Conservation (phyloP, 139 green algal species). For the Chlamydomonas eustigma region DNA sequence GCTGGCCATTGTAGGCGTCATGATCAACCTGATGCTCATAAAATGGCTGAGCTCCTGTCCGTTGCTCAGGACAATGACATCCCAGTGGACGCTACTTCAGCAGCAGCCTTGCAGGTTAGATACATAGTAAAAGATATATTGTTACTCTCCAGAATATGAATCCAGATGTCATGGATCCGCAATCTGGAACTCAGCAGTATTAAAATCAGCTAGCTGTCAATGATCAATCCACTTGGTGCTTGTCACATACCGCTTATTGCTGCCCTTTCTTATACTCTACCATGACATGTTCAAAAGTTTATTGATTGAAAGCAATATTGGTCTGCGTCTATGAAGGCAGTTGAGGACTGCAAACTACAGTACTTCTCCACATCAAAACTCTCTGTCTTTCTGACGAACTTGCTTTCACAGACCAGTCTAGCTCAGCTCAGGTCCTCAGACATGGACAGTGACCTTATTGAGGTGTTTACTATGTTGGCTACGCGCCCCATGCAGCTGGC, state of each 20-base stretch:
- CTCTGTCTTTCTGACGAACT: no score
- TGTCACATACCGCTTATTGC: no score
- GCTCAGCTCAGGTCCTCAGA: background rate
- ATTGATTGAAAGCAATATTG: no score
- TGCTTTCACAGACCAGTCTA: background rate
- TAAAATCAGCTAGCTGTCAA: no score
- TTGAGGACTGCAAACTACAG: no score
- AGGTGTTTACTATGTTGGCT: conserved; percentile 65
- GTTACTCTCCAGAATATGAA: background rate
- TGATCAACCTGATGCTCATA: conserved; percentile 50
- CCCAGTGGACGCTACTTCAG: conserved; percentile 47
- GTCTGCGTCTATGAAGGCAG: no score
- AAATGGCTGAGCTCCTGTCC: conserved; percentile 54
- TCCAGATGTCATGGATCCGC: no score
- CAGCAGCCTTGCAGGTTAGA: conserved; percentile 21
- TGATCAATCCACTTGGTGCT: no score
- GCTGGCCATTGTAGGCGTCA: conserved; percentile 58
- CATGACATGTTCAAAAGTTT: no score
- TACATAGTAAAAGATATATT: background rate
- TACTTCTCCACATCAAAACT: no score
- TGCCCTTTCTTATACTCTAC: no score
- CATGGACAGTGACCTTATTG: conserved; percentile 22
- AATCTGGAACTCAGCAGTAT: no score
- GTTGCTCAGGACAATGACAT: conserved; percentile 39
- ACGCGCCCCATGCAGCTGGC: conserved; percentile 92